Conservation (phyloP, 2,329 filamentous ascomycete genomes). For the Proliferodiscus dingleyae region DNA sequence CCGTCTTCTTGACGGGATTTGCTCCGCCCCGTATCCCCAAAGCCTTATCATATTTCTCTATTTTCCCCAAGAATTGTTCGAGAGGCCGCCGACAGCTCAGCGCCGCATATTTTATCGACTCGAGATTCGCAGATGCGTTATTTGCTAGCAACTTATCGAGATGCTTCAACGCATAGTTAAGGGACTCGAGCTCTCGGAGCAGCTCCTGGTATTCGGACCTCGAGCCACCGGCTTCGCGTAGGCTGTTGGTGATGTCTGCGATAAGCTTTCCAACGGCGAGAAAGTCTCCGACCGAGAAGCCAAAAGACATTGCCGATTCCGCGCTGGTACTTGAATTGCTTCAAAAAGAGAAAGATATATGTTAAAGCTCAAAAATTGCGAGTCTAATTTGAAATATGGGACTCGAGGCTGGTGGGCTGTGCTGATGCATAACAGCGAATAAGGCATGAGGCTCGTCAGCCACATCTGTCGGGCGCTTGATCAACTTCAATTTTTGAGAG, state of each 20-base stretch:
- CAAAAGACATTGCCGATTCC: slow-evolving; percentile 30
- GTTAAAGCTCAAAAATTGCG: background rate
- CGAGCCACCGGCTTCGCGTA: slow-evolving; percentile 8
- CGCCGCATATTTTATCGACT: slow-evolving; percentile 9
- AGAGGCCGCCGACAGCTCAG: slow-evolving; percentile 8
- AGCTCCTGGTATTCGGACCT: slow-evolving; percentile 15
- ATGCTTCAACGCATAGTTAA: slow-evolving; percentile 7
- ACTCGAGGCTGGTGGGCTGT: background rate
- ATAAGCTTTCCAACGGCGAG: slow-evolving; percentile 14
- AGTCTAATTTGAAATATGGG: background rate
- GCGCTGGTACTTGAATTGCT: background rate
- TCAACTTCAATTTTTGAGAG: background rate
- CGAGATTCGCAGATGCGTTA: background rate
- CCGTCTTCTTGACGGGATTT: background rate
- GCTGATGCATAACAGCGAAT: background rate
- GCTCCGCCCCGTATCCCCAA: slow-evolving; percentile 4
- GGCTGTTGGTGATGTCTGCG: slow-evolving; percentile 3
- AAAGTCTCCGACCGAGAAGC: slow-evolving; percentile 30
- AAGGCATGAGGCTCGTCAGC: background rate
- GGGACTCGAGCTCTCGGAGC: slow-evolving; percentile 12
- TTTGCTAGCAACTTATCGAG: slow-evolving; percentile 1
- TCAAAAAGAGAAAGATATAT: background rate
- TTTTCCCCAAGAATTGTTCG: slow-evolving; percentile 9
- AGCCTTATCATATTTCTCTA: slow-evolving; percentile 10
- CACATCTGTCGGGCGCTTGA: background rate